Percentiles rank a stretch among this genome's conserved stretches.
phyloP scores from a whole-genome alignment of 306 rosid species.

The Medicago ruthenica region DNA sequence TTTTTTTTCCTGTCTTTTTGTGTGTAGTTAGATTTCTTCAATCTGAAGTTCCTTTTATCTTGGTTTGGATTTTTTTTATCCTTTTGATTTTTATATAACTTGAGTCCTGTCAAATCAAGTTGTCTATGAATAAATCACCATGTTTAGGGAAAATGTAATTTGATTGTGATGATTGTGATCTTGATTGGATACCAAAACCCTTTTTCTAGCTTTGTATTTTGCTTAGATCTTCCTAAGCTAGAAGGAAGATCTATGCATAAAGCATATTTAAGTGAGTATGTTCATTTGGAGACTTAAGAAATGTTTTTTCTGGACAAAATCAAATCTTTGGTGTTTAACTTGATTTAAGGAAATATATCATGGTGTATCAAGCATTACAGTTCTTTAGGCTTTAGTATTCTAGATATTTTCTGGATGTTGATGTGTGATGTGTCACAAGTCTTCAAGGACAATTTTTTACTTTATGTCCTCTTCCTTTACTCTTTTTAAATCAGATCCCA shows the following conservation, averaged over 20 bases:
- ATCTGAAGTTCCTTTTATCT: constrained; percentile 39
- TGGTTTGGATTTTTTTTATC: constrained; percentile 36
- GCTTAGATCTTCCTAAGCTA: constrained; percentile 12
- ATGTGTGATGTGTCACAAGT: constrained; percentile 19
- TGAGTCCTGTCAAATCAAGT: constrained; percentile 30
- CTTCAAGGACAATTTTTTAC: constrained; percentile 24
- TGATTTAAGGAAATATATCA: constrained; percentile 23
- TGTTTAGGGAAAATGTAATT: constrained; percentile 26
- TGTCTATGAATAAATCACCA: neutral
- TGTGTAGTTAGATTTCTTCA: constrained; percentile 23
- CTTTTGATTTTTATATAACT: neutral
- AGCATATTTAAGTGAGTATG: constrained; percentile 21
- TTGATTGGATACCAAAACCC: constrained; percentile 32
- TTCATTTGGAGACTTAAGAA: constrained; percentile 21
- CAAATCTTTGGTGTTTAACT: constrained; percentile 15
- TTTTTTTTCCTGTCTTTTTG: constrained; percentile 25
- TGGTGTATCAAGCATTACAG: constrained; percentile 17
- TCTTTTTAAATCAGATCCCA: constrained; percentile 1
- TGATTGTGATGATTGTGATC: constrained; percentile 30
- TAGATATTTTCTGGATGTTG: constrained; percentile 23
- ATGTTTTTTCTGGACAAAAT: neutral
- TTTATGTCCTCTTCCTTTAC: neutral
- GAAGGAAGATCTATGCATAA: constrained; percentile 37
- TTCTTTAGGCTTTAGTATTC: constrained; percentile 4
- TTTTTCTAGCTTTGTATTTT: constrained; percentile 22